Evolutionary conservation across 768 basidiomycete genomes (phyloP), one percentile per base, ranked within the genome.

Genomic region (Suillus spraguei): DNA sequence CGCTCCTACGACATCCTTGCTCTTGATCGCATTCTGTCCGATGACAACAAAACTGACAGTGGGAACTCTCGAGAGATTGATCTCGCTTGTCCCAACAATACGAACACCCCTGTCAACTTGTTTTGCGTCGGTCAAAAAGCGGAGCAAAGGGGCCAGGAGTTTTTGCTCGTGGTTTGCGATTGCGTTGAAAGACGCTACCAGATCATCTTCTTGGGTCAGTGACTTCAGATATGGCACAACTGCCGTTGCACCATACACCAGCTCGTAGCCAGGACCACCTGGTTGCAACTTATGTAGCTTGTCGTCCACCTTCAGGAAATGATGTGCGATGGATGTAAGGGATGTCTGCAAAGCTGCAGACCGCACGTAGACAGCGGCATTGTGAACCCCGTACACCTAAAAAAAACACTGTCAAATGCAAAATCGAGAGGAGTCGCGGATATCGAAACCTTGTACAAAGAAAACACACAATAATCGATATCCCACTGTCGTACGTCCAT

Each of bases 401-500:
- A 64, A 3, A 32, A 58, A 17, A n/a, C 11, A 41, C 10, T 7
- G 39, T 58, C 24, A 58, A 17, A 32, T 58, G 24, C 11, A 20
- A 41, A 56, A 41, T 24, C 24, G 6, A 24, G 28, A 28, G 33
- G 24, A 64, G 59, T 17, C 24, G 28, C 39, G 16, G 20, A 38
- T 53, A 46, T 13, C 28, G 4, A 58, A 54, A 88, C 91, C 84
- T 92, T 94, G 79, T 92, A 93, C 68, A 87, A 82, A 0, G 90
- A 85, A 71, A 91, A 87, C 59, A 85, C 84, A 55, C 82, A 83
- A 69, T 85, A 92, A 66, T 94, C 90, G 41, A 91, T 80, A 60
- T 91, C 90, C 92, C 91, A 93, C 55, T 82, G 85, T 63, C 81
- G 83, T 17, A 91, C 91, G 67, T 93, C 87, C 36, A 93, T 85